phyloP scores from a whole-genome alignment of 345 rosid genomes.

The Arabidopsis thaliana region TAIR10.1 NC_003070.9:10530001-10530500 shows the following conservation, averaged over 20 bases:
- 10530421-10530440: too few species aligned
- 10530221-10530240: background rate
- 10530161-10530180: background rate
- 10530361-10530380: background rate
- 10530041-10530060: slow-evolving; percentile 26
- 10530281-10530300: too few species aligned
- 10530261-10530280: too few species aligned
- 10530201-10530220: background rate
- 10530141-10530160: slow-evolving; percentile 6
- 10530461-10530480: background rate
- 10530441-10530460: too few species aligned
- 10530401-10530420: background rate
- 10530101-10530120: slow-evolving; percentile 21
- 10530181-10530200: background rate
- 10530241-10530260: background rate
- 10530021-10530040: slow-evolving; percentile 30
- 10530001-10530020: slow-evolving; percentile 15
- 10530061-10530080: slow-evolving; percentile 20
- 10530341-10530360: background rate
- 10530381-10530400: background rate
- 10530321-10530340: too few species aligned
- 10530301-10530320: too few species aligned
- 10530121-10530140: slow-evolving; percentile 10
- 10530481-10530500: background rate
- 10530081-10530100: slow-evolving; percentile 23